These are phyloP conservation scores for Eragrostis tef DNA, from an alignment of 202 grass and related monocot species.

Conservation along the genomic window DNA sequence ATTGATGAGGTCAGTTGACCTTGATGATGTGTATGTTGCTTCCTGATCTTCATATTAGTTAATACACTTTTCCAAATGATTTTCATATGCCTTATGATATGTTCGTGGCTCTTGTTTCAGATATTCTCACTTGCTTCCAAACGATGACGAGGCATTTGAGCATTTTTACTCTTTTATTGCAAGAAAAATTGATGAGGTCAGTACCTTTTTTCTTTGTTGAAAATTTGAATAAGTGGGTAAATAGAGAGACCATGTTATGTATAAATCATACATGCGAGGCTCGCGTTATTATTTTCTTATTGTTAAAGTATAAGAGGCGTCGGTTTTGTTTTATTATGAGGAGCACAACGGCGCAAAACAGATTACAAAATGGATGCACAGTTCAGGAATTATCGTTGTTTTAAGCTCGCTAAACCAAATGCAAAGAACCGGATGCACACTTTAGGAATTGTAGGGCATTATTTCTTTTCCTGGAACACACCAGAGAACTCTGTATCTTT, in stretches of 20 bases:
- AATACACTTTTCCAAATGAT: conserved; percentile 19
- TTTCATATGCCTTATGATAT: conserved; percentile 36
- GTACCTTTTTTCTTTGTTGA: conserved; percentile 27
- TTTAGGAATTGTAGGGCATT: not conserved
- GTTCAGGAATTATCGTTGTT: not conserved
- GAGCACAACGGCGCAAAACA: not conserved
- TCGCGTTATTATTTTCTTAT: not conserved
- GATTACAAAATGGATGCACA: not conserved
- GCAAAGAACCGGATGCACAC: not conserved
- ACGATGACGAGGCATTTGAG: conserved; percentile 91
- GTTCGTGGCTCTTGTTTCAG: conserved; percentile 54
- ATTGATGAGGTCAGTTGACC: conserved; percentile 80
- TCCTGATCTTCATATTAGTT: conserved; percentile 21
- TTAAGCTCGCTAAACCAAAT: not conserved
- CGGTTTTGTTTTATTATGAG: not conserved
- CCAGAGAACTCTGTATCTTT: not conserved
- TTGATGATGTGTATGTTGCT: conserved; percentile 79
- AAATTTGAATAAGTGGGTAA: conserved; percentile 1
- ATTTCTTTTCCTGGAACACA: not conserved
- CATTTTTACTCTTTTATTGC: conserved; percentile 79
- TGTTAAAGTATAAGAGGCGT: not conserved
- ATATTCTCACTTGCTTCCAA: conserved; percentile 88
- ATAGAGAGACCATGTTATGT: not conserved
- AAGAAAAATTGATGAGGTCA: conserved; percentile 88
- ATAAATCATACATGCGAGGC: not conserved